These are phyloP conservation scores for Adansonia digitata DNA, from an alignment of 345 rosid genomes.

Conservation along the genomic window DNA sequence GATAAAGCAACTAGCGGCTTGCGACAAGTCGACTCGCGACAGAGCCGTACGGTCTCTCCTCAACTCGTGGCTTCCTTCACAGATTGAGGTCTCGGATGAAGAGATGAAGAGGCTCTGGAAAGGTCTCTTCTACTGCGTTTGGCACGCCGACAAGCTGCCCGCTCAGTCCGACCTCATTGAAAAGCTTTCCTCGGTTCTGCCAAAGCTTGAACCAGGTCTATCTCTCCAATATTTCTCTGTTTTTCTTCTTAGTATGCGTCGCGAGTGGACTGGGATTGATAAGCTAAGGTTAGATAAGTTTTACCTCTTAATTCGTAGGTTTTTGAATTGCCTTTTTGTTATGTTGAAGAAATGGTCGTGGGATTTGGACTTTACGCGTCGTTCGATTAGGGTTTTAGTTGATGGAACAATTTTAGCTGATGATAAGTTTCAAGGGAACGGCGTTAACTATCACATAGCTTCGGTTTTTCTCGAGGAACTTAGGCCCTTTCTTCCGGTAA, in stretches of 20 bases:
- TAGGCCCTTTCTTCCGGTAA: conserved; percentile 57
- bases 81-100: conserved; percentile 51
- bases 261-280: conserved; percentile 94
- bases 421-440: conserved; percentile 60
- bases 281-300: conserved; percentile 79
- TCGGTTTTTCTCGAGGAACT: conserved; percentile 68
- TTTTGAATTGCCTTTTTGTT: conserved; percentile 43
- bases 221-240: conserved; percentile 61
- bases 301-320: conserved; percentile 73
- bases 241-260: conserved; percentile 83
- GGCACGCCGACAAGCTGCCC: conserved; percentile 85
- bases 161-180: conserved; percentile 64
- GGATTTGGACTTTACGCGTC: conserved; percentile 49
- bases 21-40: conserved; percentile 60
- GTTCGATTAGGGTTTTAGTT: conserved; percentile 43
- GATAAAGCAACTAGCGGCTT: conserved; percentile 69
- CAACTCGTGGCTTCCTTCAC: conserved; percentile 69
- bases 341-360: conserved; percentile 48
- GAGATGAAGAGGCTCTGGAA: conserved; percentile 91
- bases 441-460: conserved; percentile 76
- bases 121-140: conserved; percentile 92
- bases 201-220: conserved; percentile 43
- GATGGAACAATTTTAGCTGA: conserved; percentile 43
- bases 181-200: conserved; percentile 51
- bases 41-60: conserved; percentile 50